Base-by-base conservation (phyloP, 805 yeast species). In the Kodamaea jinghongensis region DNA sequence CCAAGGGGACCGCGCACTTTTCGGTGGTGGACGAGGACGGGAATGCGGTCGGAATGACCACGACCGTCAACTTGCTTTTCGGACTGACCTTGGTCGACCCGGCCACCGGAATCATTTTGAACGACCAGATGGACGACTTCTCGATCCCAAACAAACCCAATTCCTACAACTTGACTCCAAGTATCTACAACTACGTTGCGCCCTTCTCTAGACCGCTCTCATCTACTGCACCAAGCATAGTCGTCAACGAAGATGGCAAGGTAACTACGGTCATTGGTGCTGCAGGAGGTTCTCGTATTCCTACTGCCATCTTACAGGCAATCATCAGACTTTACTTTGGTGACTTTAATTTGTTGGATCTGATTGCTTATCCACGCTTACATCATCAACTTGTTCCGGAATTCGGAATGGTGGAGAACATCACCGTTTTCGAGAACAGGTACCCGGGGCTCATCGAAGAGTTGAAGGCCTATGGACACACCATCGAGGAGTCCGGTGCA, bases 81-180 rank as follows among this genome's bases (percentile, higher is more conserved):
- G 99, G 99, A 0, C 81, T 93, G 9, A 56, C 79, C 50, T 83
- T 91, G 4, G 85, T 83, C 56, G 97, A 91, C 57, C 81, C 83
- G 1, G 58, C 44, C 1, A 90, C 98, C 0, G 98, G 97, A 2
- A 67, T 91, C 6, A 73, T 91, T 7, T 63, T 91, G 53, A 91
- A 91, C 63, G 80, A 87, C 50, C 88, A 91, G 60, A 90, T 91
- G 96, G 97, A 91, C 60, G 98, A 91, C 57, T 91, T 91, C 54
- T 83, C 96, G 6, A 69, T 77, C 23, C 89, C 93, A 1, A 69
- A 75, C 11, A 65, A 72, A 6, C 68, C 75, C 12, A 91, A 91
- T 60, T 83, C 88, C 11, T 91, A 89, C 61, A 84, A 82, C 17
- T 73, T 91, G 35, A 75, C 78, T 7, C 96, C 99, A 0, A 86